A percentile compares a stretch with the other conserved stretches of the same genome.
Evolutionary conservation across 176 grass and related monocot genomes (phyloP).

Genomic region (Miscanthus lutarioriparius): DNA sequence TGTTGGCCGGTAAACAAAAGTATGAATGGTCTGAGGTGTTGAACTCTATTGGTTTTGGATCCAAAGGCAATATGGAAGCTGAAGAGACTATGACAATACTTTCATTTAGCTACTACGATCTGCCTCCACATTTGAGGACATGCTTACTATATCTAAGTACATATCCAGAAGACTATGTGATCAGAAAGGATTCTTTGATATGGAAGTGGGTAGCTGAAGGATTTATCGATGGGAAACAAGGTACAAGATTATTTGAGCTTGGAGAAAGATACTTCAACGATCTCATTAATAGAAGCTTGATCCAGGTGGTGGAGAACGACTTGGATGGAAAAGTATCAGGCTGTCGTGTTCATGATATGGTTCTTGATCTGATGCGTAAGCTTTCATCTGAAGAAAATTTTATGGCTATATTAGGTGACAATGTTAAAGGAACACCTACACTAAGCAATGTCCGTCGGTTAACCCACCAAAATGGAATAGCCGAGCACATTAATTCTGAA

Average conservation of each 20-base stretch:
- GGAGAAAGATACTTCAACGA: background rate
- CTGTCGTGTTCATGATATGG: background rate
- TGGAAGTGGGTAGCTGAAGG: background rate
- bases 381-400: background rate
- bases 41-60: background rate
- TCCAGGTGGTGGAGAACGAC: background rate
- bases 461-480: background rate
- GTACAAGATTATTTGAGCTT: background rate
- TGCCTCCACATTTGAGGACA: background rate
- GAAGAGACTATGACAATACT: background rate
- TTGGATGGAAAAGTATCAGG: no score
- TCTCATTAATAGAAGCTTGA: background rate
- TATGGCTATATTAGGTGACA: background rate
- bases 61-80: background rate
- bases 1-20: no score
- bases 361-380: background rate
- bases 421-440: background rate
- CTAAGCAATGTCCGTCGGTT: background rate
- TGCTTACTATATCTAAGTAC: background rate
- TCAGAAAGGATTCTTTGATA: background rate
- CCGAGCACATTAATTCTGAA: background rate
- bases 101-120: background rate
- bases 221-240: background rate
- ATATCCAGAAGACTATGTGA: background rate
- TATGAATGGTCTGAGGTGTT: background rate